Evolutionary conservation across 75 land plant species (phyloP), one percentile per base, ranked within the genome.

Genomic region (Sequoia sempervirens): DNA sequence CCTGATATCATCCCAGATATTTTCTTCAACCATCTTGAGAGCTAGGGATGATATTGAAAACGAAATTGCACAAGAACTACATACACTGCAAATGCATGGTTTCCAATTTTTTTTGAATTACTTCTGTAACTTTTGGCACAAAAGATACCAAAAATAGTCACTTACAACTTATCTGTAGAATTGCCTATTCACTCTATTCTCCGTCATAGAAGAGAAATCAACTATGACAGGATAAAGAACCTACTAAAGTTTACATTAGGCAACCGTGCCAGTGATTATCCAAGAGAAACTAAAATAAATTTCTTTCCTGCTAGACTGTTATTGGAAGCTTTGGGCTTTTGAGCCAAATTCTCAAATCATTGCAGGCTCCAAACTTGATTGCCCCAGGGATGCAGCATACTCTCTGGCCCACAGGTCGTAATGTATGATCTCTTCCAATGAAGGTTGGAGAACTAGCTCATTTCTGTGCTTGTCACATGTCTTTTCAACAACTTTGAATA

Each of bases 331-430:
- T 76, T 76, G 11, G 46, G 72, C 72, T 68, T 68, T n/a, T 76
- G 79, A 23, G 26, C 45, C n/a, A 45, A 23, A 43, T 45, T 28
- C 68, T 92, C 82, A 89, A 36, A 83, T 93, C 23, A 76, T 84
- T 38, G 88, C 88, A 52, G 94, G 90, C 30, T 83, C 83, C 73
- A 82, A 40, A 46, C 86, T 83, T 30, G 87, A 79, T 43, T 68
- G 79, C 32, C 84, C 88, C 83, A 96, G 37, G 52, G 82, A 84
- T 2, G 90, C 89, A 37, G 97, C 96, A 73, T 84, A 95, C 0
- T 92, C 81, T 43, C 98, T 88, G 18, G 97, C 99, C 99, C 99
- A 97, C 82, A 83, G 76, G 85, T 97, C 99, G 72, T 92, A 97
- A 72, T 94, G 93, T 53, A 97, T 46, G 80, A 97, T 97, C 61